Evolutionary conservation across 139 green algal species (phyloP).

Genomic region (Monoraphidium neglectum): DNA sequence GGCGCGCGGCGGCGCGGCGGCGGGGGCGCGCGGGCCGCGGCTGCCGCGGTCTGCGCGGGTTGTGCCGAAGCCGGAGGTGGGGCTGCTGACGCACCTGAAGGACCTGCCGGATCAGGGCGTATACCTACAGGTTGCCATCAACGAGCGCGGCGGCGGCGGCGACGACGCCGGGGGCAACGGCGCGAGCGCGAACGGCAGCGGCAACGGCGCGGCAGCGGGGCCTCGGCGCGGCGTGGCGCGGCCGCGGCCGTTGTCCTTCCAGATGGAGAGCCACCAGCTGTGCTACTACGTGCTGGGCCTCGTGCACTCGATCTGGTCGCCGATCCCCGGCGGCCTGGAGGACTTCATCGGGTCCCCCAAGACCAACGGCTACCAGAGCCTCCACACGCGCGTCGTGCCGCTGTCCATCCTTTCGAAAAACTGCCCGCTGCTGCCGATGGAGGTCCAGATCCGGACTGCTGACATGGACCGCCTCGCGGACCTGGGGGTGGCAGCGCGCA

Average conservation of each 20-base stretch:
- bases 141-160: background rate
- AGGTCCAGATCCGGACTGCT: slow-evolving; percentile 28
- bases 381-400: slow-evolving; percentile 82
- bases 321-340: slow-evolving; percentile 78
- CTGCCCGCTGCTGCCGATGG: slow-evolving; percentile 25
- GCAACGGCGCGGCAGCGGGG: slow-evolving; percentile 27
- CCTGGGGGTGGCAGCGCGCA: slow-evolving; percentile 2
- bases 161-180: slow-evolving; percentile 31
- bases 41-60: background rate
- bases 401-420: slow-evolving; percentile 6
- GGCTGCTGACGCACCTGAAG: slow-evolving; percentile 10
- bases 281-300: slow-evolving; percentile 72
- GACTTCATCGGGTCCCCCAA: slow-evolving; percentile 94
- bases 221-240: slow-evolving; percentile 10
- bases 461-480: slow-evolving; percentile 14
- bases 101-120: slow-evolving; percentile 7
- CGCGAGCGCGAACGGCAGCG: slow-evolving; percentile 62
- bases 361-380: slow-evolving; percentile 77
- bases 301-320: slow-evolving; percentile 81
- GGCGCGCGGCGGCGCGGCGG: background rate
- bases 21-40: background rate
- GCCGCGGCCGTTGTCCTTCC: background rate
- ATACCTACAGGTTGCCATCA: background rate
- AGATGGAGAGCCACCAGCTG: slow-evolving; percentile 35
- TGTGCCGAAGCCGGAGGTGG: background rate